Evolutionary conservation across 1,139 yeast genomes (phyloP), one percentile per base, ranked within the genome.

Genomic region (Petasospora fabianii): DNA sequence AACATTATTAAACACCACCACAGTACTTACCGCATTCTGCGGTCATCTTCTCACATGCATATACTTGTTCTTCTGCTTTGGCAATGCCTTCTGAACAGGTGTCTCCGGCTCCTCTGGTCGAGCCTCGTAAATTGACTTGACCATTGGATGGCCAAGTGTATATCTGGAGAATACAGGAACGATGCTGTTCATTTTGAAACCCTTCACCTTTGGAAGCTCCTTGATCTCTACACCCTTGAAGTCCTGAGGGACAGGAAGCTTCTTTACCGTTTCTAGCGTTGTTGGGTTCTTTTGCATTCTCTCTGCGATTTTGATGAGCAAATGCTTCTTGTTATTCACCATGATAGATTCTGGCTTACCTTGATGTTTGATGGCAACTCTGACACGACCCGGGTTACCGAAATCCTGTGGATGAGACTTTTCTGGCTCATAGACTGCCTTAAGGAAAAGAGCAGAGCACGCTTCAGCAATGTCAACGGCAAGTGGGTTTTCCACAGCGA

Each of bases 401-500:
- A 84, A 92, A 64, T 92, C 98, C 60, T 88, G 96, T 10, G 98
- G 98, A 62, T 92, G 98, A 4, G 84, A 65, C 64, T 88, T 92
- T 47, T 84, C 87, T 47, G 92, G 79, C 62, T 84, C 92, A 47
- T 79, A 69, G 39, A 81, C 68, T 30, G 62, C 60, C 2, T 67
- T 69, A 30, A 64, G 45, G 17, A 59, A 59, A 20, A 65, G 32
- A 9, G 49, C 31, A 16, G 62, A 56, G 21, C 84, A 70, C 0
- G 74, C 84, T 40, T 86, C 95, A 24, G 84, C 73, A 24, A 92
- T 73, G 4, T 85, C 79, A 54, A 81, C 80, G 3, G 96, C 97
- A 46, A 90, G 66, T 2, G 98, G 98, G 61, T 88, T 87, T 42
- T 70, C 78, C 17, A 88, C 95, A 2, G 96, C 95, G 30, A 69